Conservation (phyloP, 768 basidiomycete species). For the Tulasnella sp. region DNA sequence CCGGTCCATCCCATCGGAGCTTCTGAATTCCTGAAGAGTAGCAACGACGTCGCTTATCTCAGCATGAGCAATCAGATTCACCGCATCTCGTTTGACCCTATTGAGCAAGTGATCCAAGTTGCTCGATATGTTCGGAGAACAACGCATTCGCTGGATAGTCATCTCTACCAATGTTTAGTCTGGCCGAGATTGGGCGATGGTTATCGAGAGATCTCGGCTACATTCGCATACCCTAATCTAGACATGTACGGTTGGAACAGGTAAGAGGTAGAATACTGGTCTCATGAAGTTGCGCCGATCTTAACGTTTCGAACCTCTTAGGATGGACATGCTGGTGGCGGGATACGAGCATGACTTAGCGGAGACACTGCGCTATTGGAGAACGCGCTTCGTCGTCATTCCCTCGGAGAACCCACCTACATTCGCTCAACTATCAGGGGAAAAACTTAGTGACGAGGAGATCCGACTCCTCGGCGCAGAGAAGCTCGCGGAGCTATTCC, state of each 20-base stretch:
- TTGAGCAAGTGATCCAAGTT: conserved; percentile 79
- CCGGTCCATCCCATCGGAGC: conserved; percentile 34
- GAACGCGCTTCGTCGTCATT: conserved; percentile 86
- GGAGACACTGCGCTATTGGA: conserved; percentile 83
- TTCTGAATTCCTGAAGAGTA: conserved; percentile 24
- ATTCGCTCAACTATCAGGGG: conserved; percentile 36
- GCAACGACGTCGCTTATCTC: conserved; percentile 48
- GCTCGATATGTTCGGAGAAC: conserved; percentile 65
- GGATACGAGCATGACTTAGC: conserved; percentile 72
- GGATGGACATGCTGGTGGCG: conserved; percentile 75
- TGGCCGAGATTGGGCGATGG: conserved; percentile 88
- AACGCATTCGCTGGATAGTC: conserved; percentile 38
- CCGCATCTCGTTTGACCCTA: conserved; percentile 65
- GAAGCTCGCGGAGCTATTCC: conserved; percentile 80
- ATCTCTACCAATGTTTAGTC: conserved; percentile 78
- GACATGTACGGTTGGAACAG: conserved; percentile 84
- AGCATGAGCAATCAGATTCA: conserved; percentile 96
- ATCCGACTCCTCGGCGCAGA: conserved; percentile 81
- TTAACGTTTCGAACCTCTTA: conserved; percentile 21
- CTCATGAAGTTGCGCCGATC: neutral
- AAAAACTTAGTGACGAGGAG: conserved; percentile 76
- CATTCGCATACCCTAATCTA: conserved; percentile 65
- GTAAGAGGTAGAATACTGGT: conserved; percentile 28
- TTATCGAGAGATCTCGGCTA: conserved; percentile 66
- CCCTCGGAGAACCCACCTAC: conserved; percentile 57